These are phyloP conservation scores for Neonothopanus nambi DNA, from an alignment of 1,284 basidiomycete species.

Conservation along the genomic window DNA sequence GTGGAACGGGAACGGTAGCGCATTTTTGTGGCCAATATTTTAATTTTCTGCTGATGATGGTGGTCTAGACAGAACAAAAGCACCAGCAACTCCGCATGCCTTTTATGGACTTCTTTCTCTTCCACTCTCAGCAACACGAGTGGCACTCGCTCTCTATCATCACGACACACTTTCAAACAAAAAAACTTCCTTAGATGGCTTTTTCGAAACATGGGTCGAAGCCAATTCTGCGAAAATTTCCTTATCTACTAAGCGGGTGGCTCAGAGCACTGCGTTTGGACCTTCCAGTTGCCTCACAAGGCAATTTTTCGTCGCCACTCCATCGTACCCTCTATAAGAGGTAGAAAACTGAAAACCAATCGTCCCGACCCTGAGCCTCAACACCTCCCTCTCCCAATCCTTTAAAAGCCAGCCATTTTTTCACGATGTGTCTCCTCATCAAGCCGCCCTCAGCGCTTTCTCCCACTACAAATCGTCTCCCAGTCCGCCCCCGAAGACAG, in stretches of 20 bases:
- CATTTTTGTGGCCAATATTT: no score
- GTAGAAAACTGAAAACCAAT: constrained; percentile 12
- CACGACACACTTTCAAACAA: no score
- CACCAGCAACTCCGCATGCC: no score
- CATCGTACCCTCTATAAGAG: constrained; percentile 3
- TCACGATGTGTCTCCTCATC: constrained; percentile 2
- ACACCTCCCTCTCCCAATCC: neutral
- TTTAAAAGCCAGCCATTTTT: neutral
- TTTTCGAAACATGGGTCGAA: constrained; percentile 2
- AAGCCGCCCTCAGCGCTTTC: neutral
- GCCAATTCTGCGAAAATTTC: neutral
- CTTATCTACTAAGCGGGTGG: constrained; percentile 3
- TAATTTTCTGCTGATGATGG: no score
- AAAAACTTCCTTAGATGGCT: constrained; percentile 2
- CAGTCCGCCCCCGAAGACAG: neutral
- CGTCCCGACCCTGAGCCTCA: constrained; percentile 4
- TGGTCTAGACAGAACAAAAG: no score
- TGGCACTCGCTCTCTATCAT: no score
- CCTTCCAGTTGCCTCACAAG: constrained; percentile 6
- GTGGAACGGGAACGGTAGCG: no score
- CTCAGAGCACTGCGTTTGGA: neutral
- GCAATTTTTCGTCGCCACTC: constrained; percentile 11
- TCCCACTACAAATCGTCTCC: neutral
- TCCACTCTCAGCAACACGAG: no score
- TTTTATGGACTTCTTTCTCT: no score